Base-by-base conservation (phyloP, 2,329 filamentous ascomycete genomes). In the Tolypocladium paradoxum region DNA sequence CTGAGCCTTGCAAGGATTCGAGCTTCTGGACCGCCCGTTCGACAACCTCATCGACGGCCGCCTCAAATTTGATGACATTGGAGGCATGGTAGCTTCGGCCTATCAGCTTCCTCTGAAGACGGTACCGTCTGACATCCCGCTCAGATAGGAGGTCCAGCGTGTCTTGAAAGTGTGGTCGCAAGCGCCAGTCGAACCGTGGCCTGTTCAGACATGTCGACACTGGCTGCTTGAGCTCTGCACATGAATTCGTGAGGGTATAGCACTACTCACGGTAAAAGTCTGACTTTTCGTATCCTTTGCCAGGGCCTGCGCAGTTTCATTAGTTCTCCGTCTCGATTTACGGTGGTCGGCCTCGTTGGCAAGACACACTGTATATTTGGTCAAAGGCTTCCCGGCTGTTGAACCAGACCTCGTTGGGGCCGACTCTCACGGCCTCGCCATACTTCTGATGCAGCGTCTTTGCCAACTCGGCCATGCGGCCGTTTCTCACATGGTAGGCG, bases 331-430 rank as follows among this genome's bases (percentile, higher is more conserved):
- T 20, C 8, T 47, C 43, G 18, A 47, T 47, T 35, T 4, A 2
- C 14, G 11, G 27, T 6, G 6, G 5, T 43, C n/a, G 24, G 29
- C 3, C 0, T 8, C 0, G 38, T 20, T 37, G 7, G 6, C 8
- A 14, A 20, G 2, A 60, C 70, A 20, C 55, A 76, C 76, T 65
- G 61, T 79, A 80, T 8, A 78, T 76, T 1, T 65, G 58, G 52
- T 70, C 70, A 54, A 74, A 77, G 0, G 73, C 77, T 48, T 77
- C 74, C 24, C 62, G 67, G 3, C 70, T 75, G 54, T 74, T 65
- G 31, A 79, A 74, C 73, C 77, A 80, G 6, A 81, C 68, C 58
- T 81, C 77, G 35, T 78, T 71, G 0, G 78, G 78, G 0, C 75
- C 75, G 8, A 81, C 71, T 0, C 78, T 70, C n/a, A 82, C 78